Evolutionary conservation across 306 rosid species (phyloP), one percentile per base, ranked within the genome.

Genomic region (Pyrus betulifolia): DNA sequence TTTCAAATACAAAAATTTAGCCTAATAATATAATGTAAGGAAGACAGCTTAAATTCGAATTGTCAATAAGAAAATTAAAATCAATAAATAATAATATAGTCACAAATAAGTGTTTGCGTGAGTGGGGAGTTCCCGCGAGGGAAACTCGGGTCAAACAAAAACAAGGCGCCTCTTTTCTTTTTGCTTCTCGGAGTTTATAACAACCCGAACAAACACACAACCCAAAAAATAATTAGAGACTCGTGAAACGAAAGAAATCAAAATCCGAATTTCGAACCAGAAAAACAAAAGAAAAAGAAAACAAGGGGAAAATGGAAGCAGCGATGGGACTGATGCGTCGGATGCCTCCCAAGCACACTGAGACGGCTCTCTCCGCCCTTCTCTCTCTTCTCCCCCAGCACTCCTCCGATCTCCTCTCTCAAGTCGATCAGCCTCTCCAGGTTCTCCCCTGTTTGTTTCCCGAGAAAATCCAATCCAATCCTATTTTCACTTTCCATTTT

Each of bases 341-440:
- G 84, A 86, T 92, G 70, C 97, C 97, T 21, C 97, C 98, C 4
- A 92, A 87, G 81, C 97, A 88, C 85, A 89, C 88, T n/a, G 97
- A 95, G 58, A 87, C 97, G 0, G 93, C 96, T 66, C 97, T 92
- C 63, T 92, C 98, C 4, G 97, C 98, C 21, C 98, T 90, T 83
- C 96, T 95, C 74, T 85, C 89, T 67, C 97, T 95, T 33, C 79
- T 95, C 74, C 98, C 98, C 11, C 89, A 89, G 35, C 90, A 92
- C 80, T 95, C 97, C 62, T 85, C 98, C 82, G 97, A 95, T 92
- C 97, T 95, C 81, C 95, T 92, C 58, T 89, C 98, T 55, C 98
- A 95, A 85, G 92, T 95, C 80, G 98, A 95, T 78, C 98, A 95
- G 80, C 98, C 98, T 22, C 97, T 95, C n/a, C 98, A 90, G 98